Base-by-base conservation (phyloP, 371 early-diverging fungal species). In the Mucor plumbeus region DNA sequence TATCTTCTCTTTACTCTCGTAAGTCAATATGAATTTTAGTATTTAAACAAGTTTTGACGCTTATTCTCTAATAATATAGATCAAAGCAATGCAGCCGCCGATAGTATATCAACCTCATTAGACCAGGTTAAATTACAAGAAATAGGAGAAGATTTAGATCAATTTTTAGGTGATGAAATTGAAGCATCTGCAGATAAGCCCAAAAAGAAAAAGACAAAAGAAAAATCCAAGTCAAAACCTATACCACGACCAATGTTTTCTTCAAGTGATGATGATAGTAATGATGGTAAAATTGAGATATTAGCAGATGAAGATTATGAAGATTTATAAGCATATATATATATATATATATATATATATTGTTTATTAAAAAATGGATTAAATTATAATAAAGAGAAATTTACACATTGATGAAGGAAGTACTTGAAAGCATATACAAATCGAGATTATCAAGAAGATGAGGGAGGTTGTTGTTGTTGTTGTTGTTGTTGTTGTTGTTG, bases 261-360 rank as follows among this genome's bases (percentile, higher is more conserved):
- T 4, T 13, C 59, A 53, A 55, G 60, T 40, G 54, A 67, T 57
- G 61, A 64, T 5, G 68, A 64, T 21, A 64, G 59, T 14, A 67
- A 65, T 14, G 73, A 61, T 19, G 59, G 65, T 8, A 59, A 63
- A 17, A 54, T 76, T 14, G 81, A 81, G 40, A 78, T 81, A 59
- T 60, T 81, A 57, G 73, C 48, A 11, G 81, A 81, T 54, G 78
- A 81, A 56, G 81, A 81, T 34, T 81, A 78, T 60, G 68, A 72
- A 33, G 77, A 75, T 44, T 60, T 65, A 26, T 59, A 63, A 57
- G 41, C 59, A 56, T 53, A 31, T 53, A 53, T 5, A 19, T 26
- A 26, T 26, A 1, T 1, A 1, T 26, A 26, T 26, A n/a, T 48
- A 11, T 38, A 2, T 50, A 26, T 50, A 31, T 53, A 10, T 53